phyloP scores from a whole-genome alignment of 257 asterid species.

The Nicotiana noctiflora region DNA sequence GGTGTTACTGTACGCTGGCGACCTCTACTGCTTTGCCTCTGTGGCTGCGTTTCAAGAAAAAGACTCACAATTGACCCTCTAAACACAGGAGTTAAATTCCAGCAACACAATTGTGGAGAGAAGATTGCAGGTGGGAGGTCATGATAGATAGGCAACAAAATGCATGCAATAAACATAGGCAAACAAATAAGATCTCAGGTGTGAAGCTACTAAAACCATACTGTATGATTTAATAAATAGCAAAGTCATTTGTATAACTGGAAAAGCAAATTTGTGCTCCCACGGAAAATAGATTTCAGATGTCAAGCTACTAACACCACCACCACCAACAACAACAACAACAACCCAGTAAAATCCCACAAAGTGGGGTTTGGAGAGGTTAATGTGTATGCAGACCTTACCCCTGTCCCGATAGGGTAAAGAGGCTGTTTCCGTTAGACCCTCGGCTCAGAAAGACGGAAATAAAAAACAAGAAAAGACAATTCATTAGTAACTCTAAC shows the following conservation, averaged over 20 bases:
- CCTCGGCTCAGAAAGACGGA: too few relatives aligned
- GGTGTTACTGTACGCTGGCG: slow-evolving; percentile 29
- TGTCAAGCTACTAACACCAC: too few relatives aligned
- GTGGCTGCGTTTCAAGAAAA: slow-evolving; percentile 8
- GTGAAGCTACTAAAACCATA: neutral
- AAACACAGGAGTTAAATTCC: neutral
- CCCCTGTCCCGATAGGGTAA: too few relatives aligned
- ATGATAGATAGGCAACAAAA: neutral
- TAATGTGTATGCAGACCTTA: too few relatives aligned
- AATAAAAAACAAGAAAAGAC: too few relatives aligned
- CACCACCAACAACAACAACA: too few relatives aligned
- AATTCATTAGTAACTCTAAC: too few relatives aligned
- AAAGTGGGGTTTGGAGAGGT: too few relatives aligned
- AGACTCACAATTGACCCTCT: neutral
- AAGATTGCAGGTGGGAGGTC: neutral
- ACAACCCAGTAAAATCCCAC: too few relatives aligned
- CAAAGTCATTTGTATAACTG: neutral
- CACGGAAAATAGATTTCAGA: neutral
- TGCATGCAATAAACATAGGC: neutral
- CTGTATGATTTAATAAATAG: neutral
- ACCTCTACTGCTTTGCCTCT: slow-evolving; percentile 26
- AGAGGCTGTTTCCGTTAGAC: too few relatives aligned
- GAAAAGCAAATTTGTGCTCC: neutral
- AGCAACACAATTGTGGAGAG: neutral
- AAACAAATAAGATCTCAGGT: neutral